Base-by-base conservation (phyloP, 1,284 basidiomycete genomes). In the Ustilago trichophora region DNA sequence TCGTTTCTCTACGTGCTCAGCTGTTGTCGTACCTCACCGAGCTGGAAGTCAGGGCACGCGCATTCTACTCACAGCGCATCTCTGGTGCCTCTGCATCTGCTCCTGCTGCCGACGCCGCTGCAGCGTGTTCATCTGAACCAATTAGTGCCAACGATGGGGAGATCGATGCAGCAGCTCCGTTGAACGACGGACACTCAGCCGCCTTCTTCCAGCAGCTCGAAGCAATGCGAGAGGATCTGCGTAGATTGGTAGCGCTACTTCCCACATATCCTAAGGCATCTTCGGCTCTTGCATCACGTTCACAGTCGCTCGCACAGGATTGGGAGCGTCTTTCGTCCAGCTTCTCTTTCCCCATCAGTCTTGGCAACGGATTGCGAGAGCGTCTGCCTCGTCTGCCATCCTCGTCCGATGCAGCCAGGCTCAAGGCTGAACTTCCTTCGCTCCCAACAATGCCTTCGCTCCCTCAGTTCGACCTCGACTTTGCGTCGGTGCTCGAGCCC, bases 151-250 rank as follows among this genome's bases (percentile, higher is more conserved):
- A n/a, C 25, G 12, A 12, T 4, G 11, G 34, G 8, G 41, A 49
- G 15, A 9, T 31, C 11, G 44, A 42, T 4, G 15, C 41, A 26
- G 43, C 27, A 12, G 31, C 37, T 10, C 22, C 50, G 1, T 24
- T 31, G 43, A 53, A 18, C 32, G 57, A 64, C 19, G 27, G 60
- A 6, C 59, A 63, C 18, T 38, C 63, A 1, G 65, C 64, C 9
- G 46, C 54, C 25, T 72, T 77, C 42, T 68, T 66, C 27, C 53
- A 70, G n/a, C 73, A 77, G 36, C 48, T 75, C 29, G 71, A 73
- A 19, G 75, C 67, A 1, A 49, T 77, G 33, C 64, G 60, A 16
- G 71, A 75, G 21, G 75, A 77, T 22, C 37, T 75, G 29, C 38
- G 58, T 6, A 49, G 53, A 6, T 49, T 77, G 2, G 54, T 59